These are phyloP conservation scores for Dillenia turbinata DNA, from an alignment of 164 flowering plant species.

Conservation along the genomic window DNA sequence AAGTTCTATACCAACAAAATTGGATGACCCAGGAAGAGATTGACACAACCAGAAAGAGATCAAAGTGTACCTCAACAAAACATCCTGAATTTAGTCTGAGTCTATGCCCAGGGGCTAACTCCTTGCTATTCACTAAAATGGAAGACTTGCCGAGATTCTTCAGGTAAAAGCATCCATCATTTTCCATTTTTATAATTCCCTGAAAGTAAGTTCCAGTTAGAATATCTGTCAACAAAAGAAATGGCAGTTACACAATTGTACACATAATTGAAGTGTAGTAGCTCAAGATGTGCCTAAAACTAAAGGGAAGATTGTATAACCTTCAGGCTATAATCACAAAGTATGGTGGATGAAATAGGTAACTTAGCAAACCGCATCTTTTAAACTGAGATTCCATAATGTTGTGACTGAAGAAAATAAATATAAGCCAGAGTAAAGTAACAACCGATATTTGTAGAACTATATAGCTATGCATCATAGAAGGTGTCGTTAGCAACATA, in stretches of 20 bases:
- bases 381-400: too few relatives aligned
- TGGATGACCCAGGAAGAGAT: not conserved
- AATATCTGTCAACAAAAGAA: not conserved
- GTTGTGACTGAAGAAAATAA: too few relatives aligned
- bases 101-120: slow-evolving; percentile 42
- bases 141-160: slow-evolving; percentile 61
- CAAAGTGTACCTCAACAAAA: slow-evolving; percentile 66
- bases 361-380: too few relatives aligned
- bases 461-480: too few relatives aligned
- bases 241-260: slow-evolving; percentile 1
- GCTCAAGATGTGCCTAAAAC: not conserved
- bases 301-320: not conserved
- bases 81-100: slow-evolving; percentile 48
- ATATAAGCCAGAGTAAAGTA: too few relatives aligned
- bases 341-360: too few relatives aligned
- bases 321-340: not conserved
- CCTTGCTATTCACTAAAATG: slow-evolving; percentile 57
- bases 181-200: slow-evolving; percentile 74
- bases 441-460: too few relatives aligned
- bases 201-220: slow-evolving; percentile 8
- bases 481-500: too few relatives aligned
- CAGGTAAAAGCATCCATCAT: slow-evolving; percentile 58
- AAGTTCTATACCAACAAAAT: not conserved
- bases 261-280: not conserved
- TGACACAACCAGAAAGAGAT: not conserved